Evolutionary conservation across 495 filamentous ascomycete genomes (phyloP), one percentile per base, ranked within the genome.

Genomic region (Jackrogersella minutella): DNA sequence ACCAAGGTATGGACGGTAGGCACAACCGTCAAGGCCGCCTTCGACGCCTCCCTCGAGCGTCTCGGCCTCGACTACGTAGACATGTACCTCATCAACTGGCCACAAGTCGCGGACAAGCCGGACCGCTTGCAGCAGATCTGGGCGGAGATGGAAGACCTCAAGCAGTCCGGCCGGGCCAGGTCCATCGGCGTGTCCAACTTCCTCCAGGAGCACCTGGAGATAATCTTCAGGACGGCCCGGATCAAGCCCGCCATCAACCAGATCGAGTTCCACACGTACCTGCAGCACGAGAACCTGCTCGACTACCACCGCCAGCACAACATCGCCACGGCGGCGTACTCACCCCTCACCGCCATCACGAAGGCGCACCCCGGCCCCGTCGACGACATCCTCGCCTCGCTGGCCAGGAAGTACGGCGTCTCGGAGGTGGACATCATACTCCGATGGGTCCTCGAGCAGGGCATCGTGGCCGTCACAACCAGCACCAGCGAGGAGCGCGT

Each of bases 181-280:
- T 87, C 87, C 17, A 96, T 97, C 70, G 93, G 93, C 10, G 92
- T 96, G 3, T 93, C 90, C 62, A 97, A 96, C 72, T 96, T 87
- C 77, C 70, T 90, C 9, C 79, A 86, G 31, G 74, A 78, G 33
- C 84, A 96, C 70, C 79, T 97, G 14, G 85, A 92, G 69, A 81
- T 83, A 1, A 84, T 89, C 34, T 76, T 96, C 10, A 76, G 86
- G 56, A 91, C 86, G 0, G 88, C 90, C 16, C 86, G 80, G 37
- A 72, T 85, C 17, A 73, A 79, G 10, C 93, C 93, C 0, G 86
- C 81, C 1, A 83, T 93, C 69, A 96, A 97, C 76, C 93, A 96
- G 80, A 91, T 96, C 62, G 92, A 97, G 76, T 94, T 85, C 69
- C 91, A 96, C 70, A 90, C 92, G 0, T 96, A 97, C 74, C 82